These are phyloP conservation scores for Vigna trinervia DNA, from an alignment of 306 rosid species.

Conservation along the genomic window DNA sequence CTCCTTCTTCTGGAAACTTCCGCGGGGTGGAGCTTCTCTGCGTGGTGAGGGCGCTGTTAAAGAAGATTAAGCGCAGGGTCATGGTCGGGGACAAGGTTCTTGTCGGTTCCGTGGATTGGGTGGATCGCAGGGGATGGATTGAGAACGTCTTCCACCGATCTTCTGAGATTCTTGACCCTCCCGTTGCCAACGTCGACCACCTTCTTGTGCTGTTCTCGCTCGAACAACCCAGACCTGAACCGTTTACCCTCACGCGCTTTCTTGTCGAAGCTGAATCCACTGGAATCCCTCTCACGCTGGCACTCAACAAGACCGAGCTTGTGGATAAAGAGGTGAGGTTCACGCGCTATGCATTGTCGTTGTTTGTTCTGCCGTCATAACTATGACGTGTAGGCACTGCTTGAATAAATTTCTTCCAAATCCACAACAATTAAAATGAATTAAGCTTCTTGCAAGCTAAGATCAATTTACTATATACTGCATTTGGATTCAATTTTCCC, in stretches of 20 bases:
- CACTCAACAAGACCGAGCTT: slow-evolving; percentile 78
- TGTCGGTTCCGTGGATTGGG: slow-evolving; percentile 92
- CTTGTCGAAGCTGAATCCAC: slow-evolving; percentile 88
- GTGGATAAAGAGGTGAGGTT: slow-evolving; percentile 77
- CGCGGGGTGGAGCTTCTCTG: slow-evolving; percentile 68
- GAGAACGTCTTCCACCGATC: slow-evolving; percentile 79
- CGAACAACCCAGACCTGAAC: slow-evolving; percentile 78
- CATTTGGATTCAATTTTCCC: too few relatives aligned
- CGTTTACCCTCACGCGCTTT: slow-evolving; percentile 80
- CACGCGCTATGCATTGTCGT: not conserved
- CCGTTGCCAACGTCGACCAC: slow-evolving; percentile 87
- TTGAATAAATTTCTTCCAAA: not conserved
- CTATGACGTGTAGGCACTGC: not conserved
- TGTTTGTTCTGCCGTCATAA: not conserved
- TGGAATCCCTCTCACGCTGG: slow-evolving; percentile 78
- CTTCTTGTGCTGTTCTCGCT: slow-evolving; percentile 82
- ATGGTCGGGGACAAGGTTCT: slow-evolving; percentile 92
- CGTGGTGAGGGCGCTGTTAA: slow-evolving; percentile 81
- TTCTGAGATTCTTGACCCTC: slow-evolving; percentile 90
- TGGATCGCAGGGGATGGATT: slow-evolving; percentile 86
- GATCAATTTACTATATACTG: not conserved
- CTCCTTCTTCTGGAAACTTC: slow-evolving; percentile 55
- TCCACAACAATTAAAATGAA: not conserved
- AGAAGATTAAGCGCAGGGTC: slow-evolving; percentile 92
- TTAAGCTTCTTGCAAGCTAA: not conserved